A percentile compares a stretch with the other conserved stretches of the same genome.
These are phyloP conservation scores for Candida ipomoeae DNA, from an alignment of 805 yeast genomes.

Conservation along the genomic window DNA sequence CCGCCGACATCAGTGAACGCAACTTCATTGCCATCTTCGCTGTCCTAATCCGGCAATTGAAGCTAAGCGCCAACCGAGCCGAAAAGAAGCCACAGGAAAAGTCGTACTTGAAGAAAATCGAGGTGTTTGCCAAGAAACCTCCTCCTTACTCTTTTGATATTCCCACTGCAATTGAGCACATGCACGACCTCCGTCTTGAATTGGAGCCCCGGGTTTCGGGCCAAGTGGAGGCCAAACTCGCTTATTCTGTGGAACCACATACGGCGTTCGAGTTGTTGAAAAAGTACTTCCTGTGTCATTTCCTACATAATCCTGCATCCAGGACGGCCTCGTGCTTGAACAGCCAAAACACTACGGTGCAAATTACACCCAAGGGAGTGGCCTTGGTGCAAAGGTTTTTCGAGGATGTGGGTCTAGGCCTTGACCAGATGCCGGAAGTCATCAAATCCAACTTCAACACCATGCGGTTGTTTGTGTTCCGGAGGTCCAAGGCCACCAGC, in stretches of 20 bases:
- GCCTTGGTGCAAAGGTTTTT: slow-evolving; percentile 62
- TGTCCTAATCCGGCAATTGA: slow-evolving; percentile 40
- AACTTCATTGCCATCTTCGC: slow-evolving; percentile 63
- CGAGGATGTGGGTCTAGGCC: slow-evolving; percentile 48
- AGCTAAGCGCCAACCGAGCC: slow-evolving; percentile 16
- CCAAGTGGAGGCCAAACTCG: slow-evolving; percentile 49
- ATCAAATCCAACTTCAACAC: slow-evolving; percentile 60
- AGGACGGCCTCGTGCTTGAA: slow-evolving; percentile 55
- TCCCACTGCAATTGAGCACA: slow-evolving; percentile 46
- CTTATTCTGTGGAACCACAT: slow-evolving; percentile 50
- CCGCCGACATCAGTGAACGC: slow-evolving; percentile 36
- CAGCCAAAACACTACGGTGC: slow-evolving; percentile 42
- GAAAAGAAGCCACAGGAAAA: background rate
- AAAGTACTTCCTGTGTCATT: slow-evolving; percentile 54
- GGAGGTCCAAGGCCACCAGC: slow-evolving; percentile 53
- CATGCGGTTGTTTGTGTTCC: slow-evolving; percentile 65
- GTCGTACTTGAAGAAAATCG: background rate
- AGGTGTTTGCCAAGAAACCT: slow-evolving; percentile 16
- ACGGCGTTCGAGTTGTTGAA: slow-evolving; percentile 43
- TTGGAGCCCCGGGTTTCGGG: slow-evolving; percentile 37
- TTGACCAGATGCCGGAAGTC: slow-evolving; percentile 39
- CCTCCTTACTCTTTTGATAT: slow-evolving; percentile 53
- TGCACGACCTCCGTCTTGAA: slow-evolving; percentile 47
- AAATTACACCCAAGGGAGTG: slow-evolving; percentile 91
- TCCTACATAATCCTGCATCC: slow-evolving; percentile 72